A percentile compares a stretch with the other conserved stretches of the same genome.
Conservation (phyloP, 208 protist genomes). For the Acanthamoeba royreba region DNA sequence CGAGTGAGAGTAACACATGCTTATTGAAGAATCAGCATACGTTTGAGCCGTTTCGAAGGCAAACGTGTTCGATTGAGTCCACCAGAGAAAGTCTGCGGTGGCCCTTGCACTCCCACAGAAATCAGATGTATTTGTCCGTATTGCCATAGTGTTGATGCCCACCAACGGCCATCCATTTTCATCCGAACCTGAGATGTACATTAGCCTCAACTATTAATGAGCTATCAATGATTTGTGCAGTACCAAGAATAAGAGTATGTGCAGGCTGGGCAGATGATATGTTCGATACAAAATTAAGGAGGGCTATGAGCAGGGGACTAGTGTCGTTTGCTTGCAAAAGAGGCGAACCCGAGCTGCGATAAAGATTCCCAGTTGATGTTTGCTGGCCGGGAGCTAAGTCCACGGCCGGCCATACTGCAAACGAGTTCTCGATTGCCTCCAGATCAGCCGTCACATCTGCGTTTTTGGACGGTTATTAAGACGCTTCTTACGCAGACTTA, state of each 20-base stretch:
- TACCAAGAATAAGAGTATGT: background rate
- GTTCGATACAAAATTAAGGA: background rate
- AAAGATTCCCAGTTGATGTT: background rate
- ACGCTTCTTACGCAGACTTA: background rate
- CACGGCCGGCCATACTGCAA: background rate
- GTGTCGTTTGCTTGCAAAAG: too few relatives aligned
- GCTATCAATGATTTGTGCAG: too few relatives aligned
- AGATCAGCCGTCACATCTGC: background rate
- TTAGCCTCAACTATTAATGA: too few relatives aligned
- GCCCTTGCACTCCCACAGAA: background rate
- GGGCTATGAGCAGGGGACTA: background rate
- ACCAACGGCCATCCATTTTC: background rate
- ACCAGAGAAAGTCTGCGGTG: background rate
- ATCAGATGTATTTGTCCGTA: background rate
- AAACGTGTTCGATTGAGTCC: background rate
- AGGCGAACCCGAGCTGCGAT: background rate
- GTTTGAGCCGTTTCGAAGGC: background rate
- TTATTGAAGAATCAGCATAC: background rate
- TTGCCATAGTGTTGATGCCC: background rate
- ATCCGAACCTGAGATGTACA: background rate
- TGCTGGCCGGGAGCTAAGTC: background rate
- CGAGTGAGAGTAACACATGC: too few relatives aligned
- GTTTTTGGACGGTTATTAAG: background rate
- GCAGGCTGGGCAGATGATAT: background rate
- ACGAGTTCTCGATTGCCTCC: background rate